Evolutionary conservation across 176 grass and related monocot genomes (phyloP).

Genomic region (Phoenix roebelenii): DNA sequence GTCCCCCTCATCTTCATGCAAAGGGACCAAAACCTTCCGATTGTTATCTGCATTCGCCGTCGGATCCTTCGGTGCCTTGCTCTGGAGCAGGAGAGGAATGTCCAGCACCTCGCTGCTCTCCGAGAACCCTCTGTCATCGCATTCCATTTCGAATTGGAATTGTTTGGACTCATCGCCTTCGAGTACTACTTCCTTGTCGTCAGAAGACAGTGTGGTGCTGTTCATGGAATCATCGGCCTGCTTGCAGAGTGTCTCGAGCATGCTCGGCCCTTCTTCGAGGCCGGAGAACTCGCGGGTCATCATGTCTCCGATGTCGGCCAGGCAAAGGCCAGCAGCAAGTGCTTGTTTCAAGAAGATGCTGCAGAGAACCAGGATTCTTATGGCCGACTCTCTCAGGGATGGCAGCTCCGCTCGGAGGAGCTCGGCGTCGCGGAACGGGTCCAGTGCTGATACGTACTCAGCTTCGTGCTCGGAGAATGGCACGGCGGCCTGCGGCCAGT

Average conservation of each 20-base stretch:
- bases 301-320: slow-evolving; percentile 84
- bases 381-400: slow-evolving; percentile 37
- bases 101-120: background rate
- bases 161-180: background rate
- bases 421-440: slow-evolving; percentile 63
- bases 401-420: slow-evolving; percentile 61
- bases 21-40: background rate
- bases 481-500: slow-evolving; percentile 73
- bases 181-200: no score
- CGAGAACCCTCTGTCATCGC: background rate
- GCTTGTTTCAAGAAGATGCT: slow-evolving; percentile 67
- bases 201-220: background rate
- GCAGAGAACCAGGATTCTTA: slow-evolving; percentile 62
- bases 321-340: slow-evolving; percentile 51
- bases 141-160: slow-evolving; percentile 24
- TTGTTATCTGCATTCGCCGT: no score
- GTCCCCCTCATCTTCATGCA: background rate
- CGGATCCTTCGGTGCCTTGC: no score
- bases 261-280: slow-evolving; percentile 44
- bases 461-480: slow-evolving; percentile 42
- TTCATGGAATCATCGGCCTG: slow-evolving; percentile 22
- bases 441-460: slow-evolving; percentile 47
- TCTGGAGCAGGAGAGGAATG: background rate
- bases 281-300: slow-evolving; percentile 61
- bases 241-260: slow-evolving; percentile 62